Conservation (phyloP, 192 early-diverging fungal species). For the Dissophora globulifera region DNA sequence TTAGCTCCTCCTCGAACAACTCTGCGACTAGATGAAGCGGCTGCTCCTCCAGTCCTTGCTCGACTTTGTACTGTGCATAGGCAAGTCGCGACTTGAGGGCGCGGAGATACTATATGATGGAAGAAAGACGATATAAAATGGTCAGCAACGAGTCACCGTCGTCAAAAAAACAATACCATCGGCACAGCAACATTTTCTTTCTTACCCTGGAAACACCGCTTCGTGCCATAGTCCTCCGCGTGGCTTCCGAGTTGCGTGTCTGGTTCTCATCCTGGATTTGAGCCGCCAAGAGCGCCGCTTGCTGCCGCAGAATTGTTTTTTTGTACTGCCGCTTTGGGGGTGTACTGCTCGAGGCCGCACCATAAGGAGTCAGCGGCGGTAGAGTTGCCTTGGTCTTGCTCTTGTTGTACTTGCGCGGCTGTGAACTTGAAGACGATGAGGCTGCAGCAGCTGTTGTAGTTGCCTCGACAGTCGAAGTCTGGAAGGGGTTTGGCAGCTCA, state of each 20-base stretch:
- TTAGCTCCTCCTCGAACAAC: slow-evolving; percentile 29
- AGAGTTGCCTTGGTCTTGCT: background rate
- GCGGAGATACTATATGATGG: slow-evolving; percentile 1
- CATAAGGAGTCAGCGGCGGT: background rate
- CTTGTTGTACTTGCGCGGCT: background rate
- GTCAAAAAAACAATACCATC: too few species aligned
- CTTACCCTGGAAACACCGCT: slow-evolving; percentile 25
- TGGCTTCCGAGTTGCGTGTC: slow-evolving; percentile 28
- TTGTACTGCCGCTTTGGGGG: slow-evolving; percentile 34
- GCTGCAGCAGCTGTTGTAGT: background rate
- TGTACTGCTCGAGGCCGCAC: background rate
- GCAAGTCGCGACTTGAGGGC: slow-evolving; percentile 4
- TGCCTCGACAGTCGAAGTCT: background rate
- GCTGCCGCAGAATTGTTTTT: slow-evolving; percentile 47
- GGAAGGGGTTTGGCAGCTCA: too few species aligned
- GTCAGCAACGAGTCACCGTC: slow-evolving; percentile 2
- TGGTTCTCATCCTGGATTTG: slow-evolving; percentile 46
- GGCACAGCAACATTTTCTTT: too few species aligned
- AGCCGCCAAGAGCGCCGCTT: slow-evolving; percentile 38
- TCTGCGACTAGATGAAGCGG: slow-evolving; percentile 37
- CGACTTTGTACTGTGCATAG: slow-evolving; percentile 21
- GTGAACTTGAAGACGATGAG: background rate
- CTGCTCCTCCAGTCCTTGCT: slow-evolving; percentile 38
- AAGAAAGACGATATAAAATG: background rate
- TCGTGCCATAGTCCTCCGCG: slow-evolving; percentile 19